Base-by-base conservation (phyloP, 2,329 filamentous ascomycete species). In the Huntiella decipiens region DNA sequence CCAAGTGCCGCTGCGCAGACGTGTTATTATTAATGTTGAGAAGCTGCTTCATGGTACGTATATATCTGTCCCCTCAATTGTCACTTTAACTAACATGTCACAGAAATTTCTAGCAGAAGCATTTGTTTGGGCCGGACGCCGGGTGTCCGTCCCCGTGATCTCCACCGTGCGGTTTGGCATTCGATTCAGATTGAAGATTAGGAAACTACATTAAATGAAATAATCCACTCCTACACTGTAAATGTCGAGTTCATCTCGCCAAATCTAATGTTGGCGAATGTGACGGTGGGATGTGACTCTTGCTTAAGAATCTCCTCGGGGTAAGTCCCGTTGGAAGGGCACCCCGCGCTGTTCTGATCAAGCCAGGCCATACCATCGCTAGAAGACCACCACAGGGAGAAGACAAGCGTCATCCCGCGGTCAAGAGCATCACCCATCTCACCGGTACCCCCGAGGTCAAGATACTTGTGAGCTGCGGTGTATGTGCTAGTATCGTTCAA, bases 331-430 rank as follows among this genome's bases (percentile, higher is more conserved):
- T 50, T 52, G 15, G 51, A 43, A 22, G 55, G 45, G 45, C 56
- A 57, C 42, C 48, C 45, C 50, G 16, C 56, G 65, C 71, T 79
- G 57, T 64, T 70, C 50, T 71, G 73, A 65, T 84, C 79, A 54
- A 85, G 71, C 80, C 80, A 84, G 55, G 79, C 70, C 78, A 84
- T 83, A 62, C 78, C 69, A 4, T 41, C 55, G 71, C 63, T 60
- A 61, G 81, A 71, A 51, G 66, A 63, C 49, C 63, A 59, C 68
- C 68, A 73, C 49, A 77, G 61, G 17, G 65, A 68, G 65, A 81
- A 67, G 53, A 78, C 74, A 11, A 81, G 66, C 34, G 78, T 75
- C 71, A 79, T 76, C 33, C 74, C 74, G 31, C 65, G 54, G 4
- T 58, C 56, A 36, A 80, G 60, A 17, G 72, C 74, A 1, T 62